A percentile compares a stretch with the other conserved stretches of the same genome.
These are phyloP conservation scores for Ogataea naganishii DNA, from an alignment of 805 yeast species.

Conservation along the genomic window DNA sequence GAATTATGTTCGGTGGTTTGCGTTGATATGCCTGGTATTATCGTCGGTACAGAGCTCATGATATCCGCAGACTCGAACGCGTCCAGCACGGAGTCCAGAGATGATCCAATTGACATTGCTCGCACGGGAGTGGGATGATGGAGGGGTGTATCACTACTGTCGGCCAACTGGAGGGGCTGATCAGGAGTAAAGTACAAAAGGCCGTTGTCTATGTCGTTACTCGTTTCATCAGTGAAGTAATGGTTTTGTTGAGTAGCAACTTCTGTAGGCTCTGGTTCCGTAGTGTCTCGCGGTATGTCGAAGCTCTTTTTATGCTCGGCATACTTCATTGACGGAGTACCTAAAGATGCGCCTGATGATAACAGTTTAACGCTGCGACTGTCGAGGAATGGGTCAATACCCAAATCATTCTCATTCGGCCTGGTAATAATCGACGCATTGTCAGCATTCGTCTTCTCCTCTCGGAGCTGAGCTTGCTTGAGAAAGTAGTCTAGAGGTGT, in stretches of 20 bases:
- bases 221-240: not conserved
- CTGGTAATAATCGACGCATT: slow-evolving; percentile 3
- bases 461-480: slow-evolving; percentile 4
- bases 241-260: not conserved
- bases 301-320: not conserved
- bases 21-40: slow-evolving; percentile 4
- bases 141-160: too few relatives aligned
- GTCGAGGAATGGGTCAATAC: slow-evolving; percentile 1
- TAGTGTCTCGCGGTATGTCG: not conserved
- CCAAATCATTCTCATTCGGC: slow-evolving; percentile 1
- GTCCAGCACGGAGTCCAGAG: slow-evolving; percentile 19
- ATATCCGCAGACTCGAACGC: slow-evolving; percentile 9
- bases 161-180: not conserved
- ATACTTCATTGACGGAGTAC: not conserved
- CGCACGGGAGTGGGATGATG: slow-evolving; percentile 16
- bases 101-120: slow-evolving; percentile 14
- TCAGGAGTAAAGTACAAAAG: not conserved
- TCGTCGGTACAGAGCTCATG: slow-evolving; percentile 1
- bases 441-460: too few relatives aligned
- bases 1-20: not conserved
- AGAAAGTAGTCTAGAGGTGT: slow-evolving; percentile 1
- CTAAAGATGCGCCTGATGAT: not conserved
- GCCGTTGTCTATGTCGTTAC: not conserved
- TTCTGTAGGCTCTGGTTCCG: not conserved
- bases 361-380: not conserved